Evolutionary conservation across 176 grass and related monocot species (phyloP).

Genomic region (Elymus sibiricus): DNA sequence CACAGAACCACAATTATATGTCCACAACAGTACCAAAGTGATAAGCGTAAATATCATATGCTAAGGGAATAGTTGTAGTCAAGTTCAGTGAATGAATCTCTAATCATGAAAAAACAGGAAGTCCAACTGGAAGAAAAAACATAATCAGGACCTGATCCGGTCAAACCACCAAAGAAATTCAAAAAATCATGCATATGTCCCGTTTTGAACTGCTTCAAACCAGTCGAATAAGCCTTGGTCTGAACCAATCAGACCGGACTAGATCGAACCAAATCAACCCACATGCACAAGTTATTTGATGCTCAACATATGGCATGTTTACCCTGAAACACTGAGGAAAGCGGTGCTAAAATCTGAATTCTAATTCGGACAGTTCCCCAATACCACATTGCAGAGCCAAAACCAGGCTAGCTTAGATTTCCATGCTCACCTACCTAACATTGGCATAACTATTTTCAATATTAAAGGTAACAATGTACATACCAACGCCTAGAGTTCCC

Average conservation of each 20-base stretch:
- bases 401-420: neutral
- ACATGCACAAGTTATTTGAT: neutral
- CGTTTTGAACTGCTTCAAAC: neutral
- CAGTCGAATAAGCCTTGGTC: neutral
- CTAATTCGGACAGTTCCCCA: neutral
- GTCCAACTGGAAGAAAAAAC: neutral
- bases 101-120: neutral
- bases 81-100: neutral
- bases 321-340: neutral
- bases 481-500: constrained; percentile 93
- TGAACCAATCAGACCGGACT: neutral
- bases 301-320: neutral
- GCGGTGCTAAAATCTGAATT: neutral
- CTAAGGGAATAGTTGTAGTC: neutral
- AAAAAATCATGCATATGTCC: neutral
- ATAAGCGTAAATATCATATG: neutral
- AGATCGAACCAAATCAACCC: neutral
- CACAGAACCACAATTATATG: constrained; percentile 1
- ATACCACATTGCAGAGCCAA: neutral
- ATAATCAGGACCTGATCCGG: neutral
- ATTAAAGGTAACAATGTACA: constrained; percentile 22
- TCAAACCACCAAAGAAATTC: neutral
- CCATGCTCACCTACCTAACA: neutral
- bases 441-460: neutral
- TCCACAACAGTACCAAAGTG: neutral